Evolutionary conservation across 2,329 filamentous ascomycete genomes (phyloP).

Genomic region (Endocalyx cinctus): DNA sequence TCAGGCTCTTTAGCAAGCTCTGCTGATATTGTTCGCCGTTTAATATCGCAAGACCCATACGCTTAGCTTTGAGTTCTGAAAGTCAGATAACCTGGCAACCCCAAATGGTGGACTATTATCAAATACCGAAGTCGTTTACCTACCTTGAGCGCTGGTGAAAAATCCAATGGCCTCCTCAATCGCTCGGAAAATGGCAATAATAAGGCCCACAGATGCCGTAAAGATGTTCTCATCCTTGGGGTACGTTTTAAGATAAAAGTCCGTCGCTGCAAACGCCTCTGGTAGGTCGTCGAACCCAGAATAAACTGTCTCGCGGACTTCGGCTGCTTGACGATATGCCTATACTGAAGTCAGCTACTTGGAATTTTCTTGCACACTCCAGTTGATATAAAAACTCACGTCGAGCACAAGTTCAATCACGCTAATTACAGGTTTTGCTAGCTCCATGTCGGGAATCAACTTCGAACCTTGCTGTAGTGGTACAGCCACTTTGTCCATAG

Average conservation of each 20-base stretch:
- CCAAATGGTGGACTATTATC: not conserved
- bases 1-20: not conserved
- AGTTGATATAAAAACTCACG: slow-evolving; percentile 1
- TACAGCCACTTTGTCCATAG: slow-evolving; percentile 1
- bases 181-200: slow-evolving; percentile 5
- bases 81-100: not conserved
- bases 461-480: slow-evolving; percentile 6
- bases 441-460: slow-evolving; percentile 4
- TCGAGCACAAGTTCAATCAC: slow-evolving; percentile 4
- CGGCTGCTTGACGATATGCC: slow-evolving; percentile 6
- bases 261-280: slow-evolving; percentile 4
- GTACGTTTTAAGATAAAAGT: slow-evolving; percentile 5
- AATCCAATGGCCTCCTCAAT: slow-evolving; percentile 6
- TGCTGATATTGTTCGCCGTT: slow-evolving; percentile 4
- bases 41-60: slow-evolving; percentile 1
- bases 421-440: slow-evolving; percentile 3
- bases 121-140: no score
- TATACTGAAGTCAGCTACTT: not conserved
- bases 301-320: slow-evolving; percentile 4
- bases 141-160: slow-evolving; percentile 6
- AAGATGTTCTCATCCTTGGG: slow-evolving; percentile 3
- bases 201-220: slow-evolving; percentile 1
- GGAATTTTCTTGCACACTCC: not conserved
- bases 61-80: not conserved
- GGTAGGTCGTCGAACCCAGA: slow-evolving; percentile 7